Evolutionary conservation across 2,329 filamentous ascomycete species (phyloP).

Genomic region (Geosmithia putterillii): DNA sequence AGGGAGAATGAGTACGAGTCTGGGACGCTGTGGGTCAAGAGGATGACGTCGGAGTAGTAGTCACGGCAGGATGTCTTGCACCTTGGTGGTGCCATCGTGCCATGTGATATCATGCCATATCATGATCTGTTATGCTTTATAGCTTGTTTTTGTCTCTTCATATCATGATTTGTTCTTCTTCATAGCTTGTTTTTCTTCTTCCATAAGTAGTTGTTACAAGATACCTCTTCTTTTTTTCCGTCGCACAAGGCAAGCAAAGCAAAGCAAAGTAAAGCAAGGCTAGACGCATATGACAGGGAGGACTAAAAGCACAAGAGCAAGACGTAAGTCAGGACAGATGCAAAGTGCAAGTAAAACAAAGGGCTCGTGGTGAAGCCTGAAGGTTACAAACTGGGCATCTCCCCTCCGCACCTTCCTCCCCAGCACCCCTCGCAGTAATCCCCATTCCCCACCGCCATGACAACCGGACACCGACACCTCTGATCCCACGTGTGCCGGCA

Average conservation of each 20-base stretch:
- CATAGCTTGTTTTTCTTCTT: neutral
- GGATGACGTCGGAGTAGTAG: neutral
- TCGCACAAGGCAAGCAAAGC: too few relatives aligned
- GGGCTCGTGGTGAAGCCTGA: too few relatives aligned
- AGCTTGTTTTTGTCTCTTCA: neutral
- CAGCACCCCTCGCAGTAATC: conserved; percentile 1
- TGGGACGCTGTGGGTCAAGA: conserved; percentile 62
- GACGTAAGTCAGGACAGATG: too few relatives aligned
- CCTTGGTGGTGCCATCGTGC: too few relatives aligned
- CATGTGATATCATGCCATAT: too few relatives aligned
- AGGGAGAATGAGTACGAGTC: conserved; percentile 52
- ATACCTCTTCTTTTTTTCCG: neutral
- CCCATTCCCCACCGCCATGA: conserved; percentile 1
- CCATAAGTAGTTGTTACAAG: neutral
- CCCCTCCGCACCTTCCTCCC: neutral
- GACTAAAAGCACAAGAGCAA: too few relatives aligned
- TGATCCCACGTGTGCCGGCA: conserved; percentile 2
- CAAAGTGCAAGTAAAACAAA: too few relatives aligned
- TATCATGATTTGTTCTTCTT: neutral
- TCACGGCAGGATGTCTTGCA: too few relatives aligned
- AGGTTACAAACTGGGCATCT: neutral
- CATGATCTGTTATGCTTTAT: neutral
- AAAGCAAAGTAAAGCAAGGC: too few relatives aligned
- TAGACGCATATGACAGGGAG: too few relatives aligned
- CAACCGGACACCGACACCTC: neutral